Evolutionary conservation across 108 stramenopile species (phyloP).

Genomic region (Cyclotella baltica): DNA sequence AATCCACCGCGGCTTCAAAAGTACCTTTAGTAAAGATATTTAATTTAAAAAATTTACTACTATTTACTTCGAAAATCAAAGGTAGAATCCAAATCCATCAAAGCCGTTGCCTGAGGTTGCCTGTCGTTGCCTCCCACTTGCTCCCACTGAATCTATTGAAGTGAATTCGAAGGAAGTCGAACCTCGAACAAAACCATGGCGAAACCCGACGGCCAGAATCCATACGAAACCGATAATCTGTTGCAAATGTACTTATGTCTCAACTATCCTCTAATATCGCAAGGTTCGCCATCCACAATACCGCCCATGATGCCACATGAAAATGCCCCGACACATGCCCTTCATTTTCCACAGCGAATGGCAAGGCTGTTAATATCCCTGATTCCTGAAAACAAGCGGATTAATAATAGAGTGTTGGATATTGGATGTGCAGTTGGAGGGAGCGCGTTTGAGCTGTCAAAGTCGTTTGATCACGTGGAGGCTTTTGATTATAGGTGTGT

Average conservation of each 20-base stretch:
- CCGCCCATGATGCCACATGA: slow-evolving; percentile 45
- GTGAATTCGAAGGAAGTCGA: too few species aligned
- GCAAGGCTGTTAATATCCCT: slow-evolving; percentile 52
- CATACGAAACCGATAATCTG: slow-evolving; percentile 70
- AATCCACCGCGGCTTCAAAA: too few species aligned
- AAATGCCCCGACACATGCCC: slow-evolving; percentile 62
- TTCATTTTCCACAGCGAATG: slow-evolving; percentile 71
- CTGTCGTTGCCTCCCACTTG: too few species aligned
- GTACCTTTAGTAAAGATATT: too few species aligned
- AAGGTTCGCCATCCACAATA: slow-evolving; percentile 53
- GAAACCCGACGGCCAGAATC: too few species aligned
- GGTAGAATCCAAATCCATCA: neutral
- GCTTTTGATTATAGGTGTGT: slow-evolving; percentile 82
- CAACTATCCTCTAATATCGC: slow-evolving; percentile 55
- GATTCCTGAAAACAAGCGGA: slow-evolving; percentile 38
- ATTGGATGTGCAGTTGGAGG: slow-evolving; percentile 94
- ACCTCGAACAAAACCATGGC: too few species aligned
- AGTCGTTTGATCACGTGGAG: slow-evolving; percentile 78
- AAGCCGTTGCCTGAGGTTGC: too few species aligned
- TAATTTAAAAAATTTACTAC: too few species aligned
- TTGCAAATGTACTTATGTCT: slow-evolving; percentile 76
- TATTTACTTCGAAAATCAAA: too few species aligned
- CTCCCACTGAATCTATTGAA: too few species aligned
- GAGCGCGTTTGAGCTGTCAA: slow-evolving; percentile 84
- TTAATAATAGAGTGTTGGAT: slow-evolving; percentile 68